Evolutionary conservation across 331 rosid species (phyloP).

Genomic region (Malus hybrid): DNA sequence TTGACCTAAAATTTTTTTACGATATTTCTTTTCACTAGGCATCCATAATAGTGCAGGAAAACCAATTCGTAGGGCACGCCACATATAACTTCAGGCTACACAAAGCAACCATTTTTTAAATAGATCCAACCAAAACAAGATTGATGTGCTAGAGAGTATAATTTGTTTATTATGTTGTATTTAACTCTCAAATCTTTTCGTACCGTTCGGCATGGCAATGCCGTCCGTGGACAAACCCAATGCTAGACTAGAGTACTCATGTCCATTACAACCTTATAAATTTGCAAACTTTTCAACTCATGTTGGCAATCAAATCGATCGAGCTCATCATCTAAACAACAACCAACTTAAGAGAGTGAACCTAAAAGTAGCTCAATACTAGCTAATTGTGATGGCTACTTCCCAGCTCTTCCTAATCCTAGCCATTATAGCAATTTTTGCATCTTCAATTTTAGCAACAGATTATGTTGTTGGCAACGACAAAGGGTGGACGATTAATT

Average conservation of each 20-base stretch:
- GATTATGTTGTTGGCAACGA: conserved; percentile 29
- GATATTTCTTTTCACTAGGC: too few species aligned
- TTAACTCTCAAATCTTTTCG: background rate
- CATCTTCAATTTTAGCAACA: conserved; percentile 18
- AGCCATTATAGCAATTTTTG: conserved; percentile 8
- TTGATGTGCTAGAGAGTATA: background rate
- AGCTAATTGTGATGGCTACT: background rate
- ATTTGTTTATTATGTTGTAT: background rate
- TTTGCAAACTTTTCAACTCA: background rate
- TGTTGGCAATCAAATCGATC: background rate
- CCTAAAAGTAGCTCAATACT: background rate
- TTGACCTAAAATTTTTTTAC: too few species aligned
- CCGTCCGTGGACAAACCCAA: conserved; percentile 15
- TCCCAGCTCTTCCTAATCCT: conserved; percentile 2
- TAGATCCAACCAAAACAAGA: background rate
- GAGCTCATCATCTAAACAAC: background rate
- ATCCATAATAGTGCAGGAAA: background rate
- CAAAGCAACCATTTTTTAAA: background rate
- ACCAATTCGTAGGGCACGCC: background rate
- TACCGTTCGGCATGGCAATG: conserved; percentile 2
- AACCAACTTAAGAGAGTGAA: background rate
- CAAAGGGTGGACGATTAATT: conserved; percentile 32
- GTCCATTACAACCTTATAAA: conserved; percentile 6
- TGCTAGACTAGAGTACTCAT: background rate
- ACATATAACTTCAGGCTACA: background rate